Evolutionary conservation across 1,284 basidiomycete genomes (phyloP).

Genomic region (Austroboletus novae-zelandiae): DNA sequence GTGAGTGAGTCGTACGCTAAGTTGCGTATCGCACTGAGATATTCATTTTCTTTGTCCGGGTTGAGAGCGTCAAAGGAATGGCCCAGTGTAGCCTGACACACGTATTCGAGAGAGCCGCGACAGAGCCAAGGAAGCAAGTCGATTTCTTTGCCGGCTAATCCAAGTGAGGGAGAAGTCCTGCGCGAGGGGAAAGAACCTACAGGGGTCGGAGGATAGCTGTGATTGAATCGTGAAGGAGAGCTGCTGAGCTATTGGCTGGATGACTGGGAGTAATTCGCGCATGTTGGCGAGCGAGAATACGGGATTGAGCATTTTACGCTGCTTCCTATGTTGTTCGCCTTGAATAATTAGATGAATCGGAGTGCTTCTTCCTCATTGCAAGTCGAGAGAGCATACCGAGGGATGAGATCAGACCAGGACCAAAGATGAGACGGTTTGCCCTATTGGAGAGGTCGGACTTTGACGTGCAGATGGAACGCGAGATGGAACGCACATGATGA

Average conservation of each 20-base stretch:
- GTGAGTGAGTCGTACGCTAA: conserved; percentile 39
- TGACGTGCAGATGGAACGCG: conserved; percentile 15
- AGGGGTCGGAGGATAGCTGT: conserved; percentile 22
- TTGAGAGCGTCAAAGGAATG: conserved; percentile 53
- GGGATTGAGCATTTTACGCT: conserved; percentile 49
- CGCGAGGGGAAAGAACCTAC: conserved; percentile 10
- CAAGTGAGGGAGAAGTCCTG: background rate
- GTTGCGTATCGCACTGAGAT: conserved; percentile 46
- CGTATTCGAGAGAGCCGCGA: conserved; percentile 48
- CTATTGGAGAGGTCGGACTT: conserved; percentile 33
- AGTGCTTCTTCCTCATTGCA: conserved; percentile 15
- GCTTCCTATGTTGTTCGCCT: conserved; percentile 50
- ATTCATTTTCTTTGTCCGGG: conserved; percentile 42
- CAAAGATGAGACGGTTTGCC: conserved; percentile 28
- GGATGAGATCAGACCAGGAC: conserved; percentile 30
- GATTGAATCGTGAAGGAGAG: conserved; percentile 13
- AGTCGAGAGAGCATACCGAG: conserved; percentile 32
- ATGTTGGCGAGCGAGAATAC: conserved; percentile 49
- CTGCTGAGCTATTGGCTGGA: conserved; percentile 46
- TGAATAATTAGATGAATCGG: background rate
- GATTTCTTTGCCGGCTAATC: conserved; percentile 30
- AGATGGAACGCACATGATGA: conserved; percentile 41
- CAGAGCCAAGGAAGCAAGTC: conserved; percentile 52
- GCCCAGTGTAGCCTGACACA: conserved; percentile 48
- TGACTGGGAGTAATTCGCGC: conserved; percentile 42